Conservation (phyloP, 1,139 yeast species). For the Schwanniomyces etchellsii region DNA sequence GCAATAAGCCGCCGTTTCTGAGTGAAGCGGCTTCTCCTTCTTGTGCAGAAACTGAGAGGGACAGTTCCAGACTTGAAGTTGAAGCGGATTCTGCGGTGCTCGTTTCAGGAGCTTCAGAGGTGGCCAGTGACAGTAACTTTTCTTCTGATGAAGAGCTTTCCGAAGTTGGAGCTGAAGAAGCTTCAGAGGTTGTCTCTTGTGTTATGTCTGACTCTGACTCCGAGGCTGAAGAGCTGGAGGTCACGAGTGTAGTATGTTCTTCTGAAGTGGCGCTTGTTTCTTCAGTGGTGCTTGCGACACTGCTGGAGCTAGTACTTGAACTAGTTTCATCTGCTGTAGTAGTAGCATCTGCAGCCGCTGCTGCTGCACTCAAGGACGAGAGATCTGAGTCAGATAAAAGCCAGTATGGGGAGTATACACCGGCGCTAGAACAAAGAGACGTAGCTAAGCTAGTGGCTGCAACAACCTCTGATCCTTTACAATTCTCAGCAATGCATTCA, state of each 20-base stretch:
- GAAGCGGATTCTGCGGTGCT: not conserved
- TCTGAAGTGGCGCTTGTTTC: conserved; percentile 1
- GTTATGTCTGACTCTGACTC: too few relatives aligned
- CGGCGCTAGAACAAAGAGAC: conserved; percentile 37
- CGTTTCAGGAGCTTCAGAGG: not conserved
- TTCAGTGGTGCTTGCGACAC: conserved; percentile 3
- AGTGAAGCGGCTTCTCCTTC: not conserved
- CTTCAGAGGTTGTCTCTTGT: too few relatives aligned
- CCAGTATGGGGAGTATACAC: conserved; percentile 18
- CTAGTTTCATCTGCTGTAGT: not conserved
- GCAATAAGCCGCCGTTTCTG: not conserved
- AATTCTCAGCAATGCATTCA: conserved; percentile 36
- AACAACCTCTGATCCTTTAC: conserved; percentile 34
- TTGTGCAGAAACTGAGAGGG: conserved; percentile 2
- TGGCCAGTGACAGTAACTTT: not conserved
- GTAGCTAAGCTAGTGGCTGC: conserved; percentile 35
- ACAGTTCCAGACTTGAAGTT: not conserved
- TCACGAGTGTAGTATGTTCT: not conserved
- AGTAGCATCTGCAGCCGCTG: conserved; percentile 4
- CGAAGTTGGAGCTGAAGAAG: too few relatives aligned
- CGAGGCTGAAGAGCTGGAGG: not conserved
- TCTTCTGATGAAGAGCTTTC: too few relatives aligned
- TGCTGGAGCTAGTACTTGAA: conserved; percentile 1
- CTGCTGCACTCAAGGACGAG: conserved; percentile 11
- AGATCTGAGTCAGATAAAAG: conserved; percentile 3